Evolutionary conservation across 2,329 filamentous ascomycete species (phyloP), one percentile per base, ranked within the genome.

Genomic region (Penicillium digitatum): DNA sequence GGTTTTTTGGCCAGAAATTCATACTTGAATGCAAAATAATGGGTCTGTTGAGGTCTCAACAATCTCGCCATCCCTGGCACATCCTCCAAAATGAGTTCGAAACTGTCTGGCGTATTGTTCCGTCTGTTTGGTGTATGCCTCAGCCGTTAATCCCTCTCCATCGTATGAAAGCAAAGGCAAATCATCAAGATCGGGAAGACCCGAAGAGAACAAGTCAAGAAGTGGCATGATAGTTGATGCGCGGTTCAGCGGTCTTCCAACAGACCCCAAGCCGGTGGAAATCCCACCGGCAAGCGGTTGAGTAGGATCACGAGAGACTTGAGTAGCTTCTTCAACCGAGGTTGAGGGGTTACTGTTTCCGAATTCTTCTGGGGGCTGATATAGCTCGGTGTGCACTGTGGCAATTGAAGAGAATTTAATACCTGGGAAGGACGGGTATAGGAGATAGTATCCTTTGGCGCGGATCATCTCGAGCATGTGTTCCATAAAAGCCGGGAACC

Each of bases 371-470:
- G 91, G 91, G 1, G 79, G 68, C 37, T 83, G 81, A 56, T 84
- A 85, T 5, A 95, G 75, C 61, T 96, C 92, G 56, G 81, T 84
- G 70, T 96, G 92, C 0, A 93, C 76, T 0, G 85, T 88, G n/a
- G 85, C 84, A 12, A 95, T 75, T 5, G 82, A 77, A 64, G 77
- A 37, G 68, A 80, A 47, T 71, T 81, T 59, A 75, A 72, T 59
- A 2, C 63, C 63, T 6, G 69, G 55, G 20, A 82, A 78, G 35
- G 85, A 83, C 0, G 93, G 93, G 66, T 96, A 96, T 0, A 95
- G 73, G 50, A 89, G 85, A 63, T 82, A 85, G 73, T 95, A 96
- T 12, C 88, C 89, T 27, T 89, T 82, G 3, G 85, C 82, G 12
- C 87, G 84, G 59, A 89, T 87, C 16, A 96, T 80, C 66, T 90